These are phyloP conservation scores for Daedalea quercina DNA, from an alignment of 768 basidiomycete species.

Conservation along the genomic window DNA sequence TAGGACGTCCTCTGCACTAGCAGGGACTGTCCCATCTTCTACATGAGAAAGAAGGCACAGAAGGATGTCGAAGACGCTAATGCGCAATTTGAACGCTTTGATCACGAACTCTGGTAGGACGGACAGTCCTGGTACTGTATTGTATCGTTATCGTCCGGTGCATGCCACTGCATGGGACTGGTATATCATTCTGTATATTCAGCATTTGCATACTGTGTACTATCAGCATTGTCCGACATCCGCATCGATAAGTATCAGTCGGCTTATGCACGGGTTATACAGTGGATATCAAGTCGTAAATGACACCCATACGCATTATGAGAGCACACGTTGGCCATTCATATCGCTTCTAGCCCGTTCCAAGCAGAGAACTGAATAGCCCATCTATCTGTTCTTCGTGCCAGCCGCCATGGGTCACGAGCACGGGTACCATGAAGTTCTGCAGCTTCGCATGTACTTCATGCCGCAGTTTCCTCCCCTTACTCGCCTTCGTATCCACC, in stretches of 20 bases:
- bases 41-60: constrained; percentile 97
- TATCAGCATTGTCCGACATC: not conserved
- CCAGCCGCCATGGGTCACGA: constrained; percentile 58
- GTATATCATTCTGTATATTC: not conserved
- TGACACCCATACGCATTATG: too few relatives aligned
- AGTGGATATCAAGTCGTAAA: too few relatives aligned
- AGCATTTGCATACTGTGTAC: not conserved
- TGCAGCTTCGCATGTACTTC: constrained; percentile 94
- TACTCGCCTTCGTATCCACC: constrained; percentile 94
- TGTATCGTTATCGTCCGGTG: not conserved
- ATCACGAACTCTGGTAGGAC: constrained; percentile 62
- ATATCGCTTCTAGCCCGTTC: not conserved
- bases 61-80: constrained; percentile 92
- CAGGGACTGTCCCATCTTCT: constrained; percentile 98
- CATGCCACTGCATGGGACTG: not conserved
- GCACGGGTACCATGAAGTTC: constrained; percentile 94
- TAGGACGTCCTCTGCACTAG: constrained; percentile 96
- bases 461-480: constrained; percentile 92
- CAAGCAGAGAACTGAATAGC: constrained; percentile 80
- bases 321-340: not conserved
- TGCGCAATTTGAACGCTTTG: constrained; percentile 77
- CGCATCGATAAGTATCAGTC: too few relatives aligned
- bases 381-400: constrained; percentile 97
- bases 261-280: too few relatives aligned
- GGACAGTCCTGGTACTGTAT: constrained; percentile 45